Evolutionary conservation across 352 stramenopile genomes (phyloP).

Genomic region (Pythium monospermum): DNA sequence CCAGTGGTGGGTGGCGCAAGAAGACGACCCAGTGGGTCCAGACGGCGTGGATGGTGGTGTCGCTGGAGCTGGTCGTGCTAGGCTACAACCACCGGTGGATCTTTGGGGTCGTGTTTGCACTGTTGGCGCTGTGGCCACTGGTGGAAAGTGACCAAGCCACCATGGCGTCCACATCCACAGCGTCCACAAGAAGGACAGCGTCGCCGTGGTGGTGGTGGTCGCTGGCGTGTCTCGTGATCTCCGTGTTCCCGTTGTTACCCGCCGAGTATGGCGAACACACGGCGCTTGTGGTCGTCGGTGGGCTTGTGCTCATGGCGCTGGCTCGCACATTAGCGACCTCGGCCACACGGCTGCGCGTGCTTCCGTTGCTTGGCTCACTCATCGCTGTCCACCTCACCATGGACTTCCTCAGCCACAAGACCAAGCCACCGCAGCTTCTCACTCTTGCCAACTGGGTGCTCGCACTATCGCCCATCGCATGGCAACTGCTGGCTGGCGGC

Average conservation of each 20-base stretch:
- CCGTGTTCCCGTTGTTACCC: slow-evolving; percentile 68
- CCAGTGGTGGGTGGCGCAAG: slow-evolving; percentile 1
- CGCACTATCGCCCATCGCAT: slow-evolving; percentile 31
- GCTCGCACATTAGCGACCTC: not conserved
- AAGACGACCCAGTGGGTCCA: slow-evolving; percentile 32
- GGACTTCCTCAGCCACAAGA: slow-evolving; percentile 42
- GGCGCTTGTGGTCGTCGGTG: slow-evolving; percentile 48
- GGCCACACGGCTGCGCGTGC: not conserved
- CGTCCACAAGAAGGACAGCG: too few relatives aligned
- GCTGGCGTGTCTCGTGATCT: slow-evolving; percentile 48
- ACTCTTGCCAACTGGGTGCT: slow-evolving; percentile 57
- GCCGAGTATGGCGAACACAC: slow-evolving; percentile 72
- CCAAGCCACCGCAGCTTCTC: slow-evolving; percentile 41
- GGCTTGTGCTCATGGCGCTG: slow-evolving; percentile 21
- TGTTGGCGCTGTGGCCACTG: slow-evolving; percentile 49
- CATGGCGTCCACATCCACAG: too few relatives aligned
- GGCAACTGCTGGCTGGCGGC: slow-evolving; percentile 24
- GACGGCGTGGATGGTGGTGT: slow-evolving; percentile 34
- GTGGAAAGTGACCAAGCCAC: too few relatives aligned
- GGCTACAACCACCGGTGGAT: slow-evolving; percentile 61
- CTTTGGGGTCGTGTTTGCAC: slow-evolving; percentile 57
- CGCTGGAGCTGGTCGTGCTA: slow-evolving; percentile 63
- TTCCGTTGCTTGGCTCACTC: slow-evolving; percentile 31
- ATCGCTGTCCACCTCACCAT: slow-evolving; percentile 47
- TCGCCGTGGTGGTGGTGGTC: slow-evolving; percentile 28